These are phyloP conservation scores for Guyanaporus albipodus DNA, from an alignment of 768 basidiomycete genomes.

Conservation along the genomic window DNA sequence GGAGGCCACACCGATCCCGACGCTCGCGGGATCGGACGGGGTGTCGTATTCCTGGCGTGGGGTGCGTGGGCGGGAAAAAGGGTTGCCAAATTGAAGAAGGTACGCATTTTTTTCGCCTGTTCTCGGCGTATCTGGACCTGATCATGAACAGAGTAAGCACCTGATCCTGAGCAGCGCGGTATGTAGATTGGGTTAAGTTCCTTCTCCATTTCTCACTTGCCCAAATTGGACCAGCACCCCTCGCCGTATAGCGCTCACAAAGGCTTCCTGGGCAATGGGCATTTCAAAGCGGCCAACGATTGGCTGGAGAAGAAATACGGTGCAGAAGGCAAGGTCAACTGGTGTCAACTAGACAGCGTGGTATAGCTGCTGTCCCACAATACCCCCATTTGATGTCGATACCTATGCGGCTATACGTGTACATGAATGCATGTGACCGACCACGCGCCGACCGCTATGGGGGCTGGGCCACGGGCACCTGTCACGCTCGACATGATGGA, in stretches of 20 bases:
- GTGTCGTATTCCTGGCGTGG: slow-evolving; percentile 89
- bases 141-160: slow-evolving; percentile 61
- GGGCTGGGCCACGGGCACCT: slow-evolving; percentile 22
- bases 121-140: slow-evolving; percentile 17
- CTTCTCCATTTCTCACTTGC: slow-evolving; percentile 25
- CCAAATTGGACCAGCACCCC: slow-evolving; percentile 61
- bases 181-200: slow-evolving; percentile 29
- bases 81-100: slow-evolving; percentile 72
- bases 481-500: slow-evolving; percentile 5
- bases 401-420: slow-evolving; percentile 21
- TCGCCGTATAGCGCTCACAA: slow-evolving; percentile 73
- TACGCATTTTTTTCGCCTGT: slow-evolving; percentile 28
- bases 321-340: slow-evolving; percentile 62
- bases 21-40: slow-evolving; percentile 55
- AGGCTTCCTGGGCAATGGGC: slow-evolving; percentile 86
- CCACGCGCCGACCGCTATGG: slow-evolving; percentile 6
- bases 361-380: slow-evolving; percentile 13
- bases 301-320: slow-evolving; percentile 86
- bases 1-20: slow-evolving; percentile 34
- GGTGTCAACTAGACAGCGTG: slow-evolving; percentile 49
- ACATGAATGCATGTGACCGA: slow-evolving; percentile 12
- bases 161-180: slow-evolving; percentile 75
- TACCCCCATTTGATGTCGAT: slow-evolving; percentile 28
- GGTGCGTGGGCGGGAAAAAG: slow-evolving; percentile 83
- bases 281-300: slow-evolving; percentile 82